These are phyloP conservation scores for Exophiala sp. DNA, from an alignment of 2,329 filamentous ascomycete species.

Conservation along the genomic window DNA sequence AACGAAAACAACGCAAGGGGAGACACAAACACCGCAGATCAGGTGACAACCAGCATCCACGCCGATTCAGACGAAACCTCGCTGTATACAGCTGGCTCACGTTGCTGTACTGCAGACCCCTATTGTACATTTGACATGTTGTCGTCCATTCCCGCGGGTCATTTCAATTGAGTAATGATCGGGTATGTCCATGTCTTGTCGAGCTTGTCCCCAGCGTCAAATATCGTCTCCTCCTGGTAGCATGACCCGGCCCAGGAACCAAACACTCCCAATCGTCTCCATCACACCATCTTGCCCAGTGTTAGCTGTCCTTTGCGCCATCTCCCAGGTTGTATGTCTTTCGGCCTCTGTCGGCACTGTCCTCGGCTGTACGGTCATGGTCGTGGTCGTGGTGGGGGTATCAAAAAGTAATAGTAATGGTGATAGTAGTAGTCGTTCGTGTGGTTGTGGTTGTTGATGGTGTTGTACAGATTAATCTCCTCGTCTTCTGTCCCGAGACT, in stretches of 20 bases:
- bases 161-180: too few species aligned
- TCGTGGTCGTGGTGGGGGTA: constrained; percentile 1
- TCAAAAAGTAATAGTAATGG: not conserved
- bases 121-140: not conserved
- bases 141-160: not conserved
- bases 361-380: not conserved
- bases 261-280: not conserved
- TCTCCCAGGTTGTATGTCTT: not conserved
- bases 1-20: not conserved
- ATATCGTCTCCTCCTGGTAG: too few species aligned
- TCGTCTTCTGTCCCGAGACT: not conserved
- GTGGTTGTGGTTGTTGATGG: not conserved
- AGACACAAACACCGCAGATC: not conserved
- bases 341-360: not conserved
- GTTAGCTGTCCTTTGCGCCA: not conserved
- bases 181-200: too few species aligned
- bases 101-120: not conserved
- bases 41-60: not conserved
- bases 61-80: not conserved
- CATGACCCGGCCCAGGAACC: not conserved
- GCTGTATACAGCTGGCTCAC: not conserved
- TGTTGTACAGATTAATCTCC: constrained; percentile 4
- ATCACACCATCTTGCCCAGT: not conserved
- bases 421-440: not conserved
- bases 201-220: too few species aligned